phyloP scores from a whole-genome alignment of 1,139 yeast genomes.

The Taphrina communis region DNA sequence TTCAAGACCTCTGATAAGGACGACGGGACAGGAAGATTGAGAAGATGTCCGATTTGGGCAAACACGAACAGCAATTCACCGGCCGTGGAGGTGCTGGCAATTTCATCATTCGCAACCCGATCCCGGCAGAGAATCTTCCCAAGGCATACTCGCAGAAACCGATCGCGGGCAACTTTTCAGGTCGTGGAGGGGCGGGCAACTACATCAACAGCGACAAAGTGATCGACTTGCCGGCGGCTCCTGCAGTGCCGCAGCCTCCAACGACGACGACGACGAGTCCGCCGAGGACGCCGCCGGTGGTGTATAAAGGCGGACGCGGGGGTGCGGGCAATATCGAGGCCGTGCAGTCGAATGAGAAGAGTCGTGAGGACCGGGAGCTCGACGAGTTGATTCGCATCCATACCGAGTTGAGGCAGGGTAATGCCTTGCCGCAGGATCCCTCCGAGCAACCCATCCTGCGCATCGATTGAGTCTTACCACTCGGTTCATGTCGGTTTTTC shows the following conservation, averaged over 20 bases:
- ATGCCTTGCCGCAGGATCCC: slow-evolving; percentile 25
- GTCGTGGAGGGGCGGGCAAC: slow-evolving; percentile 40
- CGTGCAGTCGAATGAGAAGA: slow-evolving; percentile 37
- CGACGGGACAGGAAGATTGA: neutral
- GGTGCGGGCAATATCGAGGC: slow-evolving; percentile 40
- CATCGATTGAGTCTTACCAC: slow-evolving; percentile 12
- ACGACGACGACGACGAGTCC: neutral
- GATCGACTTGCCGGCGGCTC: slow-evolving; percentile 15
- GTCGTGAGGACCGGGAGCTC: slow-evolving; percentile 29
- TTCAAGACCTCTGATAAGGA: neutral
- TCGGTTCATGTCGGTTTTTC: neutral
- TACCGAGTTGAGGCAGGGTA: slow-evolving; percentile 24
- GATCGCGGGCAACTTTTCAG: slow-evolving; percentile 32
- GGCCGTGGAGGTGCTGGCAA: slow-evolving; percentile 41
- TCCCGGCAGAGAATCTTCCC: slow-evolving; percentile 34
- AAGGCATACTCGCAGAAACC: slow-evolving; percentile 28
- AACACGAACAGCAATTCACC: slow-evolving; percentile 33
- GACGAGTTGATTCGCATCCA: slow-evolving; percentile 36
- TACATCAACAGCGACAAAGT: slow-evolving; percentile 10
- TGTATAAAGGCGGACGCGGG: slow-evolving; percentile 36
- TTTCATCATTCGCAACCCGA: slow-evolving; percentile 35
- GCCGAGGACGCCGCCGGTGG: slow-evolving; percentile 22
- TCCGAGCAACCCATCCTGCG: slow-evolving; percentile 32
- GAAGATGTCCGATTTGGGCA: slow-evolving; percentile 31
- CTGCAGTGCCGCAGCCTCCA: neutral